Base-by-base conservation (phyloP, 2,329 filamentous ascomycete genomes). In the Penicillium decumbens region DNA sequence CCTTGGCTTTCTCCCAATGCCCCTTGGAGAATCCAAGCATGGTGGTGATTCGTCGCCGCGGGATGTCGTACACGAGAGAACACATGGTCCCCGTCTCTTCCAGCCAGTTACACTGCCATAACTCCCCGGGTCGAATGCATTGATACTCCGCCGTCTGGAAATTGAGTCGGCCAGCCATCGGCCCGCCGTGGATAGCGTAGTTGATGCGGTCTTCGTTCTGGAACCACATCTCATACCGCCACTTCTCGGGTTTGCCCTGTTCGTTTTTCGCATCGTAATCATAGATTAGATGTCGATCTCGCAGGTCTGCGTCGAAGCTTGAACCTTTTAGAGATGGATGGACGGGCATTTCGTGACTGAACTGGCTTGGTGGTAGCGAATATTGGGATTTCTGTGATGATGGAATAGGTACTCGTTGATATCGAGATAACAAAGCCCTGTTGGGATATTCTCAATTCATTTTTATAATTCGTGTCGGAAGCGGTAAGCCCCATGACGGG, bases 191-290 rank as follows among this genome's bases (percentile, higher is more conserved):
- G 47, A 83, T 83, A 23, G 75, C 74, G 56, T 83, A 83, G 50
- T 82, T 75, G 41, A 81, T 74, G 4, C 78, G 74, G 46, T 73
- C 66, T 15, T 75, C 65, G n/a, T 75, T 79, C 57, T 77, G 78
- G 65, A 81, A 81, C 80, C 80, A 82, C 60, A 83, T 75, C 51
- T 83, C 80, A 56, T 83, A 83, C 1, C 77, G 74, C 80, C 80
- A 83, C 61, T 80, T 82, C 44, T 81, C 77, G 0, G 77, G 74
- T 4, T 76, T 76, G 8, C 78, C 77, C 1, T 74, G 48, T 2
- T 53, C 55, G 47, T 78, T 74, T 45, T 75, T 64, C 0, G 76
- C 78, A 35, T 75, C 70, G 55, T 82, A 81, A 55, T 82, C 78
- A 61, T 83, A 82, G 45, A 82, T 70, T 1, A 82, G 68, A 53